These are phyloP conservation scores for Rhinocladiella mackenziei DNA, from an alignment of 2,329 filamentous ascomycete species.

Conservation along the genomic window DNA sequence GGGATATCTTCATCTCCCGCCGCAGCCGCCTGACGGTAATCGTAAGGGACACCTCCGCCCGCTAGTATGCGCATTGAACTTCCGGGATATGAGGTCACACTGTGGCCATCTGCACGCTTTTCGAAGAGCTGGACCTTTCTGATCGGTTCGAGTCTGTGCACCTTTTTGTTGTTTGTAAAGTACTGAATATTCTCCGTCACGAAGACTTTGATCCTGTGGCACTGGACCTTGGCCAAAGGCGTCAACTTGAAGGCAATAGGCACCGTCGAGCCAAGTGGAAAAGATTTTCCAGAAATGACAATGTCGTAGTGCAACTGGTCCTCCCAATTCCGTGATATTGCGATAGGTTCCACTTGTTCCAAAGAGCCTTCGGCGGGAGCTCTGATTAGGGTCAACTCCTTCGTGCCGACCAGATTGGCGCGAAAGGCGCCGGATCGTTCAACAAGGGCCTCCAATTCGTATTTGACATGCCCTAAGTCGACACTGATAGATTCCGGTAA, in stretches of 20 bases:
- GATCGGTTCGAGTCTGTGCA: constrained; percentile 77
- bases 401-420: constrained; percentile 74
- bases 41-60: constrained; percentile 72
- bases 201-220: constrained; percentile 86
- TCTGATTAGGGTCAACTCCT: constrained; percentile 79
- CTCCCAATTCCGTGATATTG: constrained; percentile 90
- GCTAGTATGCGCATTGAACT: constrained; percentile 73
- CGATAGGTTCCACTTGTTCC: constrained; percentile 88
- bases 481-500: constrained; percentile 80
- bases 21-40: constrained; percentile 54
- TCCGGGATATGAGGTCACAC: constrained; percentile 67
- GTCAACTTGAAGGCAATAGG: constrained; percentile 93
- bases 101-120: constrained; percentile 74
- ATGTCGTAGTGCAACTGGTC: constrained; percentile 95
- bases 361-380: constrained; percentile 82
- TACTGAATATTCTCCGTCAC: constrained; percentile 89
- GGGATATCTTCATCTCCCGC: constrained; percentile 53
- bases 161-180: constrained; percentile 78
- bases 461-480: constrained; percentile 80
- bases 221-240: constrained; percentile 85
- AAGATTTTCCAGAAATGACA: constrained; percentile 92
- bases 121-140: constrained; percentile 84
- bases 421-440: constrained; percentile 87
- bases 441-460: constrained; percentile 78
- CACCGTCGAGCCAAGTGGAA: constrained; percentile 79